Evolutionary conservation across 208 protist species (phyloP), one percentile per base, ranked within the genome.

Genomic region (Crithidia mellificae): DNA sequence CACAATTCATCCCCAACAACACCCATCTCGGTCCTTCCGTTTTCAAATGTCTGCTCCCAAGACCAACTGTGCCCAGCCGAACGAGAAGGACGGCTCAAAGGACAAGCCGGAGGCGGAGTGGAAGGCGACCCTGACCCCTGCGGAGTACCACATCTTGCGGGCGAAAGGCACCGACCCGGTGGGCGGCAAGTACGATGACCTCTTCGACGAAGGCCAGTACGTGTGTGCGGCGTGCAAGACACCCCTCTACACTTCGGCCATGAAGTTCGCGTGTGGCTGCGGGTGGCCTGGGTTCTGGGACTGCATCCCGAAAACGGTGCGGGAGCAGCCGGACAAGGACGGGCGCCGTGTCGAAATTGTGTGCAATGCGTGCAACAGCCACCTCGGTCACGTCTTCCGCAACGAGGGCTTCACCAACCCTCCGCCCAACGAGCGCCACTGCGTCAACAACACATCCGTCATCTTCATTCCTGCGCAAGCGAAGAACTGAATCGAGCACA

Each of bases 311-410:
- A 81, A 81, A 46, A 73, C 74, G 11, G 90, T 97, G 43, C 86
- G 84, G 6, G 85, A 92, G 71, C 73, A 88, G 68, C 81, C 77
- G 14, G 91, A 98, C 72, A 69, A 63, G 12, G 87, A 91, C 41
- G 83, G 88, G 8, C 74, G 78, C 2, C 82, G 95, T 2, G 80
- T 66, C 1, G 95, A 98, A 57, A 97, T 98, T 79, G 52, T 97
- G 56, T 98, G 95, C 72, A 91, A 90, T 54, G 80, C 85, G 29
- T 98, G 95, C 77, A 93, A 92, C 57, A 78, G 92, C 19, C 95
- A 98, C 74, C 83, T 98, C 22, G 95, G 95, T 0, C 95, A 98
- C 69, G 77, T 97, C 6, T 98, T 98, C 65, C 82, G 91, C 27
- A 82, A 81, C 7, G 95, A 98, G 73, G 79, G 88, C 22, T 95